Conservation (phyloP, 2,329 filamentous ascomycete species). For the Xylaria multiplex region DNA sequence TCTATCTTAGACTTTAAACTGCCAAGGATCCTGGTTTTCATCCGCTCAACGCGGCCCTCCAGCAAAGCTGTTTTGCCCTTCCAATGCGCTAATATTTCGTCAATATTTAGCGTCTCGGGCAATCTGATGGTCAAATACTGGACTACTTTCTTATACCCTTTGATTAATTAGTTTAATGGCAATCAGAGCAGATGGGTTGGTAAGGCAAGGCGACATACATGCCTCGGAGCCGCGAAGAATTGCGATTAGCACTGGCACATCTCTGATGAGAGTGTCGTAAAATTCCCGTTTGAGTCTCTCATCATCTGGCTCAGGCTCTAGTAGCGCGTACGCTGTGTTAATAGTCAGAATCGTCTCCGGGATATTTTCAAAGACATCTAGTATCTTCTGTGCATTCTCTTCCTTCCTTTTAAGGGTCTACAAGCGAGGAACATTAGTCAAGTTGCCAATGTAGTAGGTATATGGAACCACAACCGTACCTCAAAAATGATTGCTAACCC, state of each 20-base stretch:
- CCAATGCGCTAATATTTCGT: background rate
- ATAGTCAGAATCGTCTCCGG: background rate
- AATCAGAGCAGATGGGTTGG: background rate
- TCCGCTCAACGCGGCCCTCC: background rate
- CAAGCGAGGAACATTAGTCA: background rate
- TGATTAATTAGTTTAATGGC: background rate
- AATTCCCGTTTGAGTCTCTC: background rate
- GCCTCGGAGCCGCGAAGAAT: constrained; percentile 5
- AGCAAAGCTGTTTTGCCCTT: background rate
- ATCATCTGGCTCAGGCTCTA: constrained; percentile 1
- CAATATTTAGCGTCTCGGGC: background rate
- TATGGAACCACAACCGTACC: background rate
- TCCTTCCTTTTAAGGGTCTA: background rate
- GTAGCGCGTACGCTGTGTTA: background rate
- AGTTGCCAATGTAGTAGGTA: too few species aligned
- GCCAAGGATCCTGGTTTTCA: constrained; percentile 1
- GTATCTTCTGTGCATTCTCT: constrained; percentile 7
- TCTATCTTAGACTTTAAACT: background rate
- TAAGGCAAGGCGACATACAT: background rate
- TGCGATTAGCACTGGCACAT: background rate
- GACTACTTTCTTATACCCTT: constrained; percentile 3
- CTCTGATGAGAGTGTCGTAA: background rate
- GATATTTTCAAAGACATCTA: background rate
- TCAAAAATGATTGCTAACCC: background rate
- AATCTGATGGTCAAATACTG: background rate